phyloP scores from a whole-genome alignment of 2,329 filamentous ascomycete genomes.

The Lachnellula subtilissima region DNA sequence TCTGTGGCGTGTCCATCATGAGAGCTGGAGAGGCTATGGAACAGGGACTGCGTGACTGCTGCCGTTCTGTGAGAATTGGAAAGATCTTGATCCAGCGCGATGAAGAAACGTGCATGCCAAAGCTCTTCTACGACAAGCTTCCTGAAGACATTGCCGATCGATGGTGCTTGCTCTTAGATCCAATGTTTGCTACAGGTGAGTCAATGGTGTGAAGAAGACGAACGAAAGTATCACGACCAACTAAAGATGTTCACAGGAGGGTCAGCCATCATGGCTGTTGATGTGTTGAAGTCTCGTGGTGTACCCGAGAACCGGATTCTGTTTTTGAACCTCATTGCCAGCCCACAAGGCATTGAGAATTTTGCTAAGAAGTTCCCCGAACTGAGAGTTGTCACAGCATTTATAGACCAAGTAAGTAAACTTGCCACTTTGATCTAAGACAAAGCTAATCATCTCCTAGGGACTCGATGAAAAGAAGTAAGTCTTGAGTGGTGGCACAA shows the following conservation, averaged over 20 bases:
- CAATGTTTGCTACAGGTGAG: conserved; percentile 97
- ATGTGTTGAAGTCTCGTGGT: conserved; percentile 82
- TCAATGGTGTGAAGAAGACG: not conserved
- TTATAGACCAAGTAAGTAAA: conserved; percentile 69
- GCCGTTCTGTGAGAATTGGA: conserved; percentile 93
- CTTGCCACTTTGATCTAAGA: not conserved
- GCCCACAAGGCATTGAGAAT: conserved; percentile 82
- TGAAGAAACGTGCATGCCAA: conserved; percentile 87
- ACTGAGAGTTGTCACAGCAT: conserved; percentile 87
- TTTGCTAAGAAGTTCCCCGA: conserved; percentile 88
- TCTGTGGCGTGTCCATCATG: conserved; percentile 98
- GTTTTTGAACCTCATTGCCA: conserved; percentile 97
- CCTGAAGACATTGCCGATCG: conserved; percentile 87
- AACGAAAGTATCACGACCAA: not conserved
- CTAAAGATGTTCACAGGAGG: conserved; percentile 56
- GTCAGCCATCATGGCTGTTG: conserved; percentile 93
- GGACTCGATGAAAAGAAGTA: conserved; percentile 98
- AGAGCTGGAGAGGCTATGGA: conserved; percentile 98
- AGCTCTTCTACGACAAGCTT: conserved; percentile 96
- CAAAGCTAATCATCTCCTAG: conserved; percentile 32
- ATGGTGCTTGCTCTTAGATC: conserved; percentile 91
- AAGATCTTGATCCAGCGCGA: conserved; percentile 98
- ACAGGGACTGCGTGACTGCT: conserved; percentile 92
- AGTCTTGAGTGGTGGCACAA: conserved; percentile 32
- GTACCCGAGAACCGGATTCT: conserved; percentile 94